Evolutionary conservation across 163 green algal genomes (phyloP), one percentile per base, ranked within the genome.

Genomic region (Prototheca wickerhamii): DNA sequence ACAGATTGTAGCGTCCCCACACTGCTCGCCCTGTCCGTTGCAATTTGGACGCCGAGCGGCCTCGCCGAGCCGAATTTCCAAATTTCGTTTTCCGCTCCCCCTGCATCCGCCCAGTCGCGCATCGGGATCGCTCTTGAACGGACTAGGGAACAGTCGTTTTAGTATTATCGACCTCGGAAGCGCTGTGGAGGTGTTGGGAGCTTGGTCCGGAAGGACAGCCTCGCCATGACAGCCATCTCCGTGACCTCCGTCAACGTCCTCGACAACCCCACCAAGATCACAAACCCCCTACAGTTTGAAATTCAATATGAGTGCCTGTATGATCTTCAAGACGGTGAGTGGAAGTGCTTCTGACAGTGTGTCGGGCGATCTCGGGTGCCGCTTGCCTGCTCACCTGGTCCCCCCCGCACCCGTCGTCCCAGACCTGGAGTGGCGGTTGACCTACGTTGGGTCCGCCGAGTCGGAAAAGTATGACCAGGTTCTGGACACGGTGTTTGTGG

Each of bases 341-440:
- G 18, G 18, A 25, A 25, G 17, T 10, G 44, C 25, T 29, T 23
- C 44, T 26, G 17, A 25, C 37, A 46, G 37, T 46, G 37, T 46
- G 8, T 46, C n/a, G n/a, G n/a, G n/a, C n/a, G n/a, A n/a, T n/a
- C n/a, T n/a, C n/a, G n/a, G n/a, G n/a, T n/a, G n/a, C n/a, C n/a
- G n/a, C n/a, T n/a, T n/a, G n/a, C n/a, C n/a, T n/a, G n/a, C n/a
- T n/a, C n/a, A n/a, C n/a, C n/a, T n/a, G 10, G 37, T 44, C 37
- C 37, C 37, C 10, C 49, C 25, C 20, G 12, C 49, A 10, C 49
- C 12, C 15, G 7, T 17, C 10, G n/a, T 34, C 29, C 40, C 82
- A 95, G 88, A 99, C 64, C 74, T 99, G 53, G 89, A 96, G 65
- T 99, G 93, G 93, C 91, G 91, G 62, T 68, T 99, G 25, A 90